Base-by-base conservation (phyloP, 768 basidiomycete species). In the Leccinellum luteum region DNA sequence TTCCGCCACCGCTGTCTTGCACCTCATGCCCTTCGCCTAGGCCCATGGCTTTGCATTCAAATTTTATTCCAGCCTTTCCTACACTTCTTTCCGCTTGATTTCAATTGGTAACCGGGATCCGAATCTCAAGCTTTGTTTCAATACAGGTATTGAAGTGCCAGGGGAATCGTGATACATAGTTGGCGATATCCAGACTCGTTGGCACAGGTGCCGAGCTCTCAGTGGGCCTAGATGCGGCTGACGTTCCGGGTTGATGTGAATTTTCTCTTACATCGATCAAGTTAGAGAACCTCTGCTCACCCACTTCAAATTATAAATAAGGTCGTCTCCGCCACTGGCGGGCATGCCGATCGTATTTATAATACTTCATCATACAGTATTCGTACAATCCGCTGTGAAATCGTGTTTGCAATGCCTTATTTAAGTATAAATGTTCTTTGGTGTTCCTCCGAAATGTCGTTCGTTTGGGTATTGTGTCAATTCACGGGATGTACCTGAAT, bases 401-500 rank as follows among this genome's bases (percentile, higher is more conserved):
- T 23, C 27, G 10, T 27, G 47, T 48, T n/a, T 21, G 17, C 21
- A n/a, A 48, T 15, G 45, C 28, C 17, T 25, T n/a, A n/a, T n/a
- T n/a, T 25, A 25, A 25, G 17, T 17, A n/a, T n/a, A 15, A 50
- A n/a, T 51, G 32, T 34, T 21, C 50, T 5, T 23, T 17, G 19
- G 41, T 41, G 41, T 1, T 41, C 41, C 41, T 31, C 31, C 31
- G 7, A 3, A 32, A 14, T 31, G 38, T 41, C 41, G 2, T 21
- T 43, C 41, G 6, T 43, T 43, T 17, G 28, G 31, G 32, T n/a
- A 48, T 51, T 21, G 9, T 3, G 15, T 64, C 50, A 66, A 13
- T 43, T 43, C 41, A 43, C 0, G 65, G 58, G 7, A 66, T 66
- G 44, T 66, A 66, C 54, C 65, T 64, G 35, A 66, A 66, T 5